Conservation (phyloP, 2,329 filamentous ascomycete genomes). For the Arthrinium phaeospermum region DNA sequence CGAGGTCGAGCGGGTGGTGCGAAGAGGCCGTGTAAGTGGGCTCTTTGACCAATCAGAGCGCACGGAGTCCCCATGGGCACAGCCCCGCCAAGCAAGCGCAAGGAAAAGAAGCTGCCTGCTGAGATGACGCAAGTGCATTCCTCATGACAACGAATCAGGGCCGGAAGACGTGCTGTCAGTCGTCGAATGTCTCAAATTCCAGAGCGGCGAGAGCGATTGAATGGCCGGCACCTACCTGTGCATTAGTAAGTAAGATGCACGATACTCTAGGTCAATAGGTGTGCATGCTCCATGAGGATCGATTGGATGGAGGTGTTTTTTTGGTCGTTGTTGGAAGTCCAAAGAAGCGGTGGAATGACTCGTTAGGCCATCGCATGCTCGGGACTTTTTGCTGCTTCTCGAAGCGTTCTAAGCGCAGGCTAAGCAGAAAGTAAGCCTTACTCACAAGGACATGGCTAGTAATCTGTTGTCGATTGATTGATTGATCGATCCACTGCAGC, state of each 20-base stretch:
- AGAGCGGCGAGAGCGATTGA: background rate
- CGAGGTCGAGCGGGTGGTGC: background rate
- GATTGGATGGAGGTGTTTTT: background rate
- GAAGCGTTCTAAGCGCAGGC: slow-evolving; percentile 1
- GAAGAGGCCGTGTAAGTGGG: slow-evolving; percentile 6
- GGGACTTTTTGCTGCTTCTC: slow-evolving; percentile 9
- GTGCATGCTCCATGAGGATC: background rate
- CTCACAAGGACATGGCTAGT: background rate
- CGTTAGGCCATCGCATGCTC: background rate
- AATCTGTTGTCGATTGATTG: background rate
- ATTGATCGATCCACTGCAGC: background rate
- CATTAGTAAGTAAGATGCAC: background rate
- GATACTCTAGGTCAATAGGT: background rate
- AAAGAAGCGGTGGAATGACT: slow-evolving; percentile 7
- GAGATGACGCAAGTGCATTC: slow-evolving; percentile 10
- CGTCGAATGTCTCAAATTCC: background rate
- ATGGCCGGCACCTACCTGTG: background rate
- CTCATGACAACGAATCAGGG: background rate
- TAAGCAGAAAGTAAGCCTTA: background rate
- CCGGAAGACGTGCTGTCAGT: background rate
- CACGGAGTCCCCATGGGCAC: background rate
- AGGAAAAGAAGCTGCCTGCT: background rate
- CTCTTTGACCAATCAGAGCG: background rate
- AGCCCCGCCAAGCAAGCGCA: background rate
- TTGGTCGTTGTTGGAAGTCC: background rate